A percentile compares a stretch with the other conserved stretches of the same genome.
phyloP scores from a whole-genome alignment of 345 rosid species.

The Salix viminalis region DNA sequence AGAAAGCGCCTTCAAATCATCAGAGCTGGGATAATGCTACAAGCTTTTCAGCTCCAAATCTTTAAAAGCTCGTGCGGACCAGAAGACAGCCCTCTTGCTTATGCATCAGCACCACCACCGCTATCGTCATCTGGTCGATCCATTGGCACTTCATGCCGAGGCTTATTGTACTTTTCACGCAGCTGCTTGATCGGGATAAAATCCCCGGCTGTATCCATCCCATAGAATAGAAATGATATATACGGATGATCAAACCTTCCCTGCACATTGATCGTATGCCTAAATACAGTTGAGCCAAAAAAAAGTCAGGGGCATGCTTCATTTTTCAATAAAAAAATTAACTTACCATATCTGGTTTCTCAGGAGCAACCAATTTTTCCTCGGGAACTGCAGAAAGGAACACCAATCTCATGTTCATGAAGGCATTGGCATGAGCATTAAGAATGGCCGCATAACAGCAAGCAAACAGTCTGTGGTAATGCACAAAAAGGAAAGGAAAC shows the following conservation, averaged over 20 bases:
- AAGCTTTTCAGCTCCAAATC: background rate
- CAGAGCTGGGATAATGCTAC: background rate
- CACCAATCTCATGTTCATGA: background rate
- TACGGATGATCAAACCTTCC: slow-evolving; percentile 89
- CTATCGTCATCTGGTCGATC: slow-evolving; percentile 49
- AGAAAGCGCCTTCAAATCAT: background rate
- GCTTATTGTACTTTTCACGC: slow-evolving; percentile 71
- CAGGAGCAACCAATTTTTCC: slow-evolving; percentile 67
- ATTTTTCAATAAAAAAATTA: background rate
- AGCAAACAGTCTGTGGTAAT: background rate
- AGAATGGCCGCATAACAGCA: background rate
- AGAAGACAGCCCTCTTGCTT: background rate
- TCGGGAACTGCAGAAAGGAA: slow-evolving; percentile 67
- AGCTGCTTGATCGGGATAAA: slow-evolving; percentile 90
- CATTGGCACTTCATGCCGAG: slow-evolving; percentile 65
- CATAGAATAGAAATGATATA: slow-evolving; percentile 72
- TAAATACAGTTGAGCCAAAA: background rate
- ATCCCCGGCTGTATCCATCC: slow-evolving; percentile 79
- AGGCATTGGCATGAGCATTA: slow-evolving; percentile 2
- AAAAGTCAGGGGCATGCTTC: background rate
- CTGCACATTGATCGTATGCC: slow-evolving; percentile 37
- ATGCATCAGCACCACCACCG: slow-evolving; percentile 11
- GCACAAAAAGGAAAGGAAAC: background rate
- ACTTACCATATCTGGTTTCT: slow-evolving; percentile 61
- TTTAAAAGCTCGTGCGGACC: background rate